Evolutionary conservation across 192 early-diverging fungal species (phyloP).

Genomic region (Linnemannia zychae): DNA sequence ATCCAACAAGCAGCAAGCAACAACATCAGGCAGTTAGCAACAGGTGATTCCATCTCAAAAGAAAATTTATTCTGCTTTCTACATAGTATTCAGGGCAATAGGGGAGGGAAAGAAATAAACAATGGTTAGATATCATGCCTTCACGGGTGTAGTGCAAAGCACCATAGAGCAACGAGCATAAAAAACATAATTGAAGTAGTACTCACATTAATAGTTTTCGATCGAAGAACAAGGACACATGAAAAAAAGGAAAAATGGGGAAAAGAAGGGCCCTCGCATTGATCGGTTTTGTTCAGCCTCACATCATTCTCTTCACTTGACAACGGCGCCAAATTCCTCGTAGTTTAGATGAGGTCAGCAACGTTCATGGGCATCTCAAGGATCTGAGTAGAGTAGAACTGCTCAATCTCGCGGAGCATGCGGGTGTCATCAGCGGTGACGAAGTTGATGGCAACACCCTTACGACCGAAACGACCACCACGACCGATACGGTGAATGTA

Average conservation of each 20-base stretch:
- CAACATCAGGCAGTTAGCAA: neutral
- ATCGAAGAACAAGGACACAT: conserved; percentile 27
- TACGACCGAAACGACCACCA: conserved; percentile 99
- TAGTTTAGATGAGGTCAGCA: conserved; percentile 81
- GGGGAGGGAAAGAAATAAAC: neutral
- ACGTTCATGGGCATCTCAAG: conserved; percentile 99
- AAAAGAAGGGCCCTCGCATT: conserved; percentile 1
- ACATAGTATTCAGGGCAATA: neutral
- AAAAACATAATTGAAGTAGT: neutral
- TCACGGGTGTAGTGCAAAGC: neutral
- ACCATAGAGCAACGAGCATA: neutral
- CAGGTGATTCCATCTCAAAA: conserved; percentile 55
- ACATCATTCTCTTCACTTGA: conserved; percentile 13
- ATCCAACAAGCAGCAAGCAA: neutral
- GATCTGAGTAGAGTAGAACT: conserved; percentile 99
- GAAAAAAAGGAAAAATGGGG: conserved; percentile 15
- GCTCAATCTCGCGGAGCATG: conserved; percentile 85
- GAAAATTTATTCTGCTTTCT: conserved; percentile 51
- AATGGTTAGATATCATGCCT: neutral
- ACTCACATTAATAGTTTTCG: conserved; percentile 42
- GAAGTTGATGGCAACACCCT: conserved; percentile 99
- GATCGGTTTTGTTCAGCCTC: conserved; percentile 11
- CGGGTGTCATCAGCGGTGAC: conserved; percentile 95
- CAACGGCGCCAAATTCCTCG: neutral
- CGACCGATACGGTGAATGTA: conserved; percentile 99